These are phyloP conservation scores for Boletus rubescentipes DNA, from an alignment of 768 basidiomycete species.

Conservation along the genomic window DNA sequence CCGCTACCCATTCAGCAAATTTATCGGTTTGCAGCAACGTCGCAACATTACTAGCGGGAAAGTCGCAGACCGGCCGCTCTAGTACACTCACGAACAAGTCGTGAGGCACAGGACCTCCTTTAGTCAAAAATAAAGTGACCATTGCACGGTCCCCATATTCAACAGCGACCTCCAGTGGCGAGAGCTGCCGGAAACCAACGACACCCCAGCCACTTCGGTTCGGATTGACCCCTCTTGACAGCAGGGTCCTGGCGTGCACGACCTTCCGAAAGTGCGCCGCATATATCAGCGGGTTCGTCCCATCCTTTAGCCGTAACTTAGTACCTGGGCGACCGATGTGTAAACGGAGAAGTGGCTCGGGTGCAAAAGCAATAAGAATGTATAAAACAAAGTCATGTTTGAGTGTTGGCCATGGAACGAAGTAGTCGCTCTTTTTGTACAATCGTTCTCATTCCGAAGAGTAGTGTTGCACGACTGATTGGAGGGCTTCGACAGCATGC, in stretches of 20 bases:
- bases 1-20: no score
- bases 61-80: no score
- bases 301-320: background rate
- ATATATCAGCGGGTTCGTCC: constrained; percentile 8
- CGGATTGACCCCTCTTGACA: background rate
- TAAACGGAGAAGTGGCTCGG: background rate
- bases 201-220: background rate
- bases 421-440: background rate
- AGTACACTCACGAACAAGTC: no score
- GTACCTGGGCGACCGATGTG: background rate
- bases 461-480: background rate
- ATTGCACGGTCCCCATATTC: no score
- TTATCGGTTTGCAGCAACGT: no score
- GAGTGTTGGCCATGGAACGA: background rate
- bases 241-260: background rate
- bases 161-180: no score
- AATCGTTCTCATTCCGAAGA: constrained; percentile 3
- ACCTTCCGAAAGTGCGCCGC: background rate
- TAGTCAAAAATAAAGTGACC: no score
- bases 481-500: background rate
- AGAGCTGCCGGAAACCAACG: no score
- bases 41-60: no score
- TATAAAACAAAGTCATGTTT: constrained; percentile 1
- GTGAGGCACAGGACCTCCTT: no score
- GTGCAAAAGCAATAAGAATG: background rate